Evolutionary conservation across 2,329 filamentous ascomycete species (phyloP).

Genomic region (Simplicillium aogashimaense): DNA sequence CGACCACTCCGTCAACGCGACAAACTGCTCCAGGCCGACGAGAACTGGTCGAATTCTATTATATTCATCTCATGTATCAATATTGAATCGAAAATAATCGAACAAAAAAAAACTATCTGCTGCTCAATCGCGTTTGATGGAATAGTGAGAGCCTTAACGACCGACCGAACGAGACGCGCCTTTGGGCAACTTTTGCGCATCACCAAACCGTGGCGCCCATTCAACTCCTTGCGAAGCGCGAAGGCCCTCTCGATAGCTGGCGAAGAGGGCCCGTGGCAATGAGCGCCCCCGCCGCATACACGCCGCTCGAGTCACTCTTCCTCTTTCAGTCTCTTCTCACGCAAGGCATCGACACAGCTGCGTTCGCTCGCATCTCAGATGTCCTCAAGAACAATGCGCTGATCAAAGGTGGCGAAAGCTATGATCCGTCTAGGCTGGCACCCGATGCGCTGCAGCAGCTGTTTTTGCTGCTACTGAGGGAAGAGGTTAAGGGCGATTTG

Average conservation of each 20-base stretch:
- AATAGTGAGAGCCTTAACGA: not conserved
- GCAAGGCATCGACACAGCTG: conserved; percentile 53
- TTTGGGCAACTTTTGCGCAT: not conserved
- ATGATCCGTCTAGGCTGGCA: conserved; percentile 63
- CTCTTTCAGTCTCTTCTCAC: conserved; percentile 71
- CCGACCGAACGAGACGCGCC: not conserved
- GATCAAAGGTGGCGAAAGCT: conserved; percentile 59
- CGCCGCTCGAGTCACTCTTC: conserved; percentile 75
- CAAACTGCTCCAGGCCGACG: too few species aligned
- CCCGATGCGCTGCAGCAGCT: conserved; percentile 71
- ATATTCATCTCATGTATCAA: too few species aligned
- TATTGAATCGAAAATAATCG: not conserved
- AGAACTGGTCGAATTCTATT: too few species aligned
- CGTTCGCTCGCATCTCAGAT: conserved; percentile 65
- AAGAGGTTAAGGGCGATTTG: conserved; percentile 53
- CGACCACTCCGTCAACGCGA: too few species aligned
- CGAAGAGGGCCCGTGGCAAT: conserved; percentile 46
- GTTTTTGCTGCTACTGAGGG: conserved; percentile 65
- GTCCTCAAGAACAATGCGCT: conserved; percentile 64
- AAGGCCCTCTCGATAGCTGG: conserved; percentile 45
- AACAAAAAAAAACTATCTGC: not conserved
- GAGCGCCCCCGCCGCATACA: conserved; percentile 56
- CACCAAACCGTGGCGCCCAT: conserved; percentile 40
- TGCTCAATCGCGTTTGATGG: not conserved
- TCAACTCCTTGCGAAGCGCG: conserved; percentile 40